A percentile compares a stretch with the other conserved stretches of the same genome.
These are phyloP conservation scores for Trichoderma aggressivum DNA, from an alignment of 2,329 filamentous ascomycete species.

Conservation along the genomic window DNA sequence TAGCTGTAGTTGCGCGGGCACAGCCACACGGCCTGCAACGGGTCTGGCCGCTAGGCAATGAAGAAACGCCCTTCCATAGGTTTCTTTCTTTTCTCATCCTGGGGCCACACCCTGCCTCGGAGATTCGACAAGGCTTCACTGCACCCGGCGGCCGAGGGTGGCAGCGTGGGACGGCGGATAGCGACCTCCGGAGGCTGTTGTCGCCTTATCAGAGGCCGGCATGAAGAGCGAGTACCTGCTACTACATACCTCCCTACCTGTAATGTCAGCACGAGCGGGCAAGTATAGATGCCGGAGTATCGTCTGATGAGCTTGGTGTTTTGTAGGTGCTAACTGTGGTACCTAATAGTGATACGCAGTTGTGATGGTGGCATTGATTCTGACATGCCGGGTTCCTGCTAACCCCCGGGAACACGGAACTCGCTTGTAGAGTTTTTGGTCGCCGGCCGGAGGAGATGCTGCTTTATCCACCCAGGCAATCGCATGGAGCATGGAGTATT, in stretches of 20 bases:
- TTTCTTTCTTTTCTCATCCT: not conserved
- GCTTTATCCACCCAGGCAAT: not conserved
- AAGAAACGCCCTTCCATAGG: constrained; percentile 4
- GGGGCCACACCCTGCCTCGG: not conserved
- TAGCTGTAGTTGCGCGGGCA: constrained; percentile 1
- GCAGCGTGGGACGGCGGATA: not conserved
- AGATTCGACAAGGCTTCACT: not conserved
- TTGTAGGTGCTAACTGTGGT: not conserved
- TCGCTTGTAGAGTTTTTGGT: constrained; percentile 7
- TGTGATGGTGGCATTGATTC: not conserved
- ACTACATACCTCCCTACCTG: too few species aligned
- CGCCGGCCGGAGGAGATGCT: not conserved
- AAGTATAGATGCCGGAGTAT: not conserved
- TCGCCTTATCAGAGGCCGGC: not conserved
- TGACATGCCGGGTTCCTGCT: not conserved
- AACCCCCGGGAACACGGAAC: not conserved
- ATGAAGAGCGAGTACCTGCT: not conserved
- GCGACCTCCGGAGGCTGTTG: not conserved
- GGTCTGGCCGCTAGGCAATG: constrained; percentile 19
- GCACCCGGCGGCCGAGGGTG: not conserved
- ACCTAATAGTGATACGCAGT: not conserved
- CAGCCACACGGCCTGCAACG: constrained; percentile 23
- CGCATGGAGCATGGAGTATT: not conserved
- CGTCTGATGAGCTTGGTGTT: not conserved
- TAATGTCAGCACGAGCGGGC: not conserved